phyloP scores from a whole-genome alignment of 495 filamentous ascomycete species.

The Glarea lozoyensis region DNA sequence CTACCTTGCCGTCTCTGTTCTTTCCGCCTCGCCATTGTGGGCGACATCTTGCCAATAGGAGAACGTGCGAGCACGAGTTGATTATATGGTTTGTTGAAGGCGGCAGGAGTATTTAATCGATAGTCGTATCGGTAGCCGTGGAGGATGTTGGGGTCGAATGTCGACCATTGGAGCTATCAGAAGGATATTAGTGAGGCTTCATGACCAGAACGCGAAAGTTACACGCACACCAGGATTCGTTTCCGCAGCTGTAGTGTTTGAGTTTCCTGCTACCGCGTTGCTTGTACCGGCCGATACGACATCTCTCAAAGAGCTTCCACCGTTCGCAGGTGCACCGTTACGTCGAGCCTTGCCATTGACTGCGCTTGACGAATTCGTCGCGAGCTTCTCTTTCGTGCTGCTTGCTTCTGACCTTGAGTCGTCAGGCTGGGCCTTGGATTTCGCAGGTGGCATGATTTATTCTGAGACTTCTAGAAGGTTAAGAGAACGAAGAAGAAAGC shows the following conservation, averaged over 20 bases:
- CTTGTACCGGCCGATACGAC: slow-evolving; percentile 21
- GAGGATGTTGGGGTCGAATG: slow-evolving; percentile 61
- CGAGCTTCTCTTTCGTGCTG: slow-evolving; percentile 37
- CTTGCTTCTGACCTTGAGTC: slow-evolving; percentile 48
- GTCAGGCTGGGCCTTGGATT: slow-evolving; percentile 25
- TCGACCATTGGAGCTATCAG: slow-evolving; percentile 64
- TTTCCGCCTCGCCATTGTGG: slow-evolving; percentile 60
- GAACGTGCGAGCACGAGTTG: slow-evolving; percentile 60
- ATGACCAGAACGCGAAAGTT: not conserved
- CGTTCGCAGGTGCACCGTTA: slow-evolving; percentile 9
- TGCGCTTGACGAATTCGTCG: slow-evolving; percentile 1
- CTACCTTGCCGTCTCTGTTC: slow-evolving; percentile 59
- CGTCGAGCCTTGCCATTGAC: slow-evolving; percentile 23
- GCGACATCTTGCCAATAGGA: slow-evolving; percentile 61
- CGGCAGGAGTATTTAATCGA: slow-evolving; percentile 54
- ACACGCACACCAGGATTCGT: slow-evolving; percentile 13
- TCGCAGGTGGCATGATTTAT: slow-evolving; percentile 22
- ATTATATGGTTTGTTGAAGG: slow-evolving; percentile 64
- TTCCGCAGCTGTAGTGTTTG: slow-evolving; percentile 2
- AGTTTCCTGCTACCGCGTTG: slow-evolving; percentile 5
- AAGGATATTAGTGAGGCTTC: slow-evolving; percentile 1
- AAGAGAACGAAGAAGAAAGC: too few relatives aligned
- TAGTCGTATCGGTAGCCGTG: slow-evolving; percentile 75
- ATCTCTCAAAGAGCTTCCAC: slow-evolving; percentile 24
- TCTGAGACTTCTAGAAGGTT: too few relatives aligned